phyloP scores from a whole-genome alignment of 441 rosid species.

The Populus hybrid region DNA sequence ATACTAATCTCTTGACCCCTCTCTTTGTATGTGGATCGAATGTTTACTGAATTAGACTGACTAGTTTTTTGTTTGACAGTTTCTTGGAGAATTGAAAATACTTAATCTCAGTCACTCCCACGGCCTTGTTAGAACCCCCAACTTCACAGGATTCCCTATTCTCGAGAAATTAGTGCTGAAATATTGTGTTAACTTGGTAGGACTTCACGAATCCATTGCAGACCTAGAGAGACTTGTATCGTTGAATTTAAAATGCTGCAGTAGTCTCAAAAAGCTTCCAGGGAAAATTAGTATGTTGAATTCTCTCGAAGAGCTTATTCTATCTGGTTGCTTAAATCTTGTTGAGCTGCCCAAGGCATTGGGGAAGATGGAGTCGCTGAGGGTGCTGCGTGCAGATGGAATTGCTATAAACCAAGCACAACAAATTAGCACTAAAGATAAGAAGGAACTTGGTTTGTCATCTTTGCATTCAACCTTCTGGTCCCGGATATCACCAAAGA shows the following conservation, averaged over 20 bases:
- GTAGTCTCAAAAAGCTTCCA: conserved; percentile 19
- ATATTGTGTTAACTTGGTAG: conserved; percentile 21
- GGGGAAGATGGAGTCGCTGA: conserved; percentile 22
- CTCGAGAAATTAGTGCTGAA: conserved; percentile 27
- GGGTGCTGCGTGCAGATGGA: conserved; percentile 14
- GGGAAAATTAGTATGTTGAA: not conserved
- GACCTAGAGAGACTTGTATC: conserved; percentile 10
- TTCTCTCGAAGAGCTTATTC: conserved; percentile 25
- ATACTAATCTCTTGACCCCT: not conserved
- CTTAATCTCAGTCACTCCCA: conserved; percentile 26
- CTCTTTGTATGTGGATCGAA: too few relatives aligned
- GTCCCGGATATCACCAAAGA: conserved; percentile 14
- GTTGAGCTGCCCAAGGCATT: conserved; percentile 10
- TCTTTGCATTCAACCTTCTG: conserved; percentile 1
- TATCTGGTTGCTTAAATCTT: conserved; percentile 32
- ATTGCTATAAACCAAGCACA: not conserved
- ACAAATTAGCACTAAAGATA: too few relatives aligned
- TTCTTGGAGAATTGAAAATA: conserved; percentile 16
- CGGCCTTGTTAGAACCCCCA: conserved; percentile 25
- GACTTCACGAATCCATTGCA: conserved; percentile 20
- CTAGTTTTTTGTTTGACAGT: conserved; percentile 14
- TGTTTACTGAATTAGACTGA: not conserved
- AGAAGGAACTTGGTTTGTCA: conserved; percentile 1
- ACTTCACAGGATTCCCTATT: conserved; percentile 20
- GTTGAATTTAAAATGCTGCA: conserved; percentile 17